Percentiles rank a stretch among this genome's conserved stretches.
These are phyloP conservation scores for Pseudohyphozyma bogoriensis DNA, from an alignment of 768 basidiomycete genomes.

Conservation along the genomic window DNA sequence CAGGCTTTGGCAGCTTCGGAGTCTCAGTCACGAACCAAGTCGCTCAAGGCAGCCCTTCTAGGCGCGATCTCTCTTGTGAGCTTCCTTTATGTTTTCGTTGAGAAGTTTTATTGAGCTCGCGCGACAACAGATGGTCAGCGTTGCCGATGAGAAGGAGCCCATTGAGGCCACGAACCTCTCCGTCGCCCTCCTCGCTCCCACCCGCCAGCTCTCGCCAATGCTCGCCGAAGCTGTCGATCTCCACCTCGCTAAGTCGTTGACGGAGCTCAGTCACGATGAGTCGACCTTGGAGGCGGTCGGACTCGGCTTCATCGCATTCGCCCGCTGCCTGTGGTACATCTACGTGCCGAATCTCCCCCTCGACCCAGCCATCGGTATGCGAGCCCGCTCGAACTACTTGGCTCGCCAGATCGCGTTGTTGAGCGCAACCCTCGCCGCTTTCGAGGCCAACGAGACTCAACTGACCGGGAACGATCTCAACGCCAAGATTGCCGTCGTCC, in stretches of 20 bases:
- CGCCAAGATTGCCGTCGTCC: slow-evolving; percentile 45
- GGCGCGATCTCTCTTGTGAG: slow-evolving; percentile 18
- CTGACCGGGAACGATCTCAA: slow-evolving; percentile 52
- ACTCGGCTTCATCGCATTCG: slow-evolving; percentile 22
- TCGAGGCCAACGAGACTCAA: slow-evolving; percentile 49
- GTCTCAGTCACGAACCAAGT: neutral
- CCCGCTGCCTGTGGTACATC: slow-evolving; percentile 50
- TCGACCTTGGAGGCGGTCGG: neutral
- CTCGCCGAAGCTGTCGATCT: slow-evolving; percentile 38
- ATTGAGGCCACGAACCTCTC: slow-evolving; percentile 19
- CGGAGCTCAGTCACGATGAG: neutral
- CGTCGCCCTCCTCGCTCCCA: slow-evolving; percentile 23
- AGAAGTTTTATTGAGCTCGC: neutral
- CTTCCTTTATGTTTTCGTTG: neutral
- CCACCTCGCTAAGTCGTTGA: slow-evolving; percentile 29
- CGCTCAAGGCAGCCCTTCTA: neutral
- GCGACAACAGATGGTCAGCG: slow-evolving; percentile 3
- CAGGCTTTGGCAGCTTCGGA: slow-evolving; percentile 10
- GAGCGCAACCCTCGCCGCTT: slow-evolving; percentile 43
- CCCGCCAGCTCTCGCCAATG: slow-evolving; percentile 49
- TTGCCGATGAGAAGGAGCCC: neutral
- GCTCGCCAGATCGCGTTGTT: slow-evolving; percentile 32
- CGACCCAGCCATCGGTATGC: slow-evolving; percentile 66
- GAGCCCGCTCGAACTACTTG: slow-evolving; percentile 28
- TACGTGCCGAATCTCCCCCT: slow-evolving; percentile 74